These are phyloP conservation scores for Nicotiana knightiana DNA, from an alignment of 257 asterid genomes.

Conservation along the genomic window DNA sequence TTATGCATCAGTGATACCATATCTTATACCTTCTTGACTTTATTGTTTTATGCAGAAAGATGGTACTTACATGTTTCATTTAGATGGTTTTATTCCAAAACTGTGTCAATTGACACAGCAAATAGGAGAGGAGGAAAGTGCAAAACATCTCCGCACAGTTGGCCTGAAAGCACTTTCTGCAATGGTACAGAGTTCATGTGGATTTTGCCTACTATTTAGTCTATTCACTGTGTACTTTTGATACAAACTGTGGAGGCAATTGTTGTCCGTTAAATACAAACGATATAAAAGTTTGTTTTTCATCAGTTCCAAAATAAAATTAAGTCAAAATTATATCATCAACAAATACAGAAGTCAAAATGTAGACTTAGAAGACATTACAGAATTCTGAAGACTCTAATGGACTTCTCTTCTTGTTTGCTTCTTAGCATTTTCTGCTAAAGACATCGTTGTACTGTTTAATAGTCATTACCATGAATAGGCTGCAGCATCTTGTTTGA, in stretches of 20 bases:
- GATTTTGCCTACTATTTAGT: slow-evolving; percentile 1
- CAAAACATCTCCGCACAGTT: slow-evolving; percentile 50
- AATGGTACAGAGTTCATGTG: slow-evolving; percentile 44
- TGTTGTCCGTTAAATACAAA: background rate
- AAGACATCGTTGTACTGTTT: background rate
- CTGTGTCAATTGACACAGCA: slow-evolving; percentile 93
- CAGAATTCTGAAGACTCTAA: too few species aligned
- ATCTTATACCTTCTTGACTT: slow-evolving; percentile 8
- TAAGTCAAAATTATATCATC: background rate
- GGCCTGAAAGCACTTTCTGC: slow-evolving; percentile 84
- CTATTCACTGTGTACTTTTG: background rate
- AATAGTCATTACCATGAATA: background rate
- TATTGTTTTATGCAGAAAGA: slow-evolving; percentile 53
- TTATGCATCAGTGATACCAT: background rate
- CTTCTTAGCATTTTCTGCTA: background rate
- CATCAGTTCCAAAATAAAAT: background rate
- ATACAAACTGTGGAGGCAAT: background rate
- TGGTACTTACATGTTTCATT: slow-evolving; percentile 80
- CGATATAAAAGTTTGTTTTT: background rate
- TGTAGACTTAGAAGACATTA: too few species aligned
- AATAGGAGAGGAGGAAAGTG: slow-evolving; percentile 74
- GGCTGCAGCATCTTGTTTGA: background rate
- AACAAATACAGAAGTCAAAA: background rate
- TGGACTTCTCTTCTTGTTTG: background rate
- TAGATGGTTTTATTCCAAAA: slow-evolving; percentile 80